These are phyloP conservation scores for Dianthus caryophyllus DNA, from an alignment of 148 eudicot species.

Conservation along the genomic window DNA sequence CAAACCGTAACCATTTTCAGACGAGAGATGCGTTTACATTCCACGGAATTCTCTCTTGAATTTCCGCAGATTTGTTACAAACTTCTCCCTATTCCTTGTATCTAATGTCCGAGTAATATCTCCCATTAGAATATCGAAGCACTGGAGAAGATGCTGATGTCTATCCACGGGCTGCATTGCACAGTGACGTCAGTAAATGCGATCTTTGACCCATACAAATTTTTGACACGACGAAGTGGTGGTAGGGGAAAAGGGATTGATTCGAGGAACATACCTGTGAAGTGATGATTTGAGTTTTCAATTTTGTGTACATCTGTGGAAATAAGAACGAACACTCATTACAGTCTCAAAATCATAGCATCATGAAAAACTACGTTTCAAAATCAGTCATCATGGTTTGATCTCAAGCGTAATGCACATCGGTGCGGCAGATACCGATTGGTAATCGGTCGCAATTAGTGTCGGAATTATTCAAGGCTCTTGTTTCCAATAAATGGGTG, in stretches of 20 bases:
- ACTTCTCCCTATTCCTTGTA: constrained; percentile 46
- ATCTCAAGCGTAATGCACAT: too few species aligned
- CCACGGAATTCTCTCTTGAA: constrained; percentile 47
- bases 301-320: constrained; percentile 41
- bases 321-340: neutral
- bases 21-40: constrained; percentile 14
- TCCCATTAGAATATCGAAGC: constrained; percentile 55
- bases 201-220: neutral
- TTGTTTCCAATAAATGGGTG: too few species aligned
- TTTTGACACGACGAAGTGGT: neutral
- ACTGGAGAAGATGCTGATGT: constrained; percentile 40
- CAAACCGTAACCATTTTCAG: neutral
- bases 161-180: constrained; percentile 44
- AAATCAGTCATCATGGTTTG: too few species aligned
- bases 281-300: constrained; percentile 42
- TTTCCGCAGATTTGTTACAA: constrained; percentile 40
- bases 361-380: too few species aligned
- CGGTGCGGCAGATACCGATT: too few species aligned
- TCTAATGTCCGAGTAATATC: constrained; percentile 43
- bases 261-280: constrained; percentile 36
- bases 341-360: too few species aligned
- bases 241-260: neutral
- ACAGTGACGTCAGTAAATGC: constrained; percentile 1
- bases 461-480: too few species aligned
- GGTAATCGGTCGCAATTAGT: too few species aligned